phyloP scores from a whole-genome alignment of 768 basidiomycete species.

The Rhizopogon vinicolor region DNA sequence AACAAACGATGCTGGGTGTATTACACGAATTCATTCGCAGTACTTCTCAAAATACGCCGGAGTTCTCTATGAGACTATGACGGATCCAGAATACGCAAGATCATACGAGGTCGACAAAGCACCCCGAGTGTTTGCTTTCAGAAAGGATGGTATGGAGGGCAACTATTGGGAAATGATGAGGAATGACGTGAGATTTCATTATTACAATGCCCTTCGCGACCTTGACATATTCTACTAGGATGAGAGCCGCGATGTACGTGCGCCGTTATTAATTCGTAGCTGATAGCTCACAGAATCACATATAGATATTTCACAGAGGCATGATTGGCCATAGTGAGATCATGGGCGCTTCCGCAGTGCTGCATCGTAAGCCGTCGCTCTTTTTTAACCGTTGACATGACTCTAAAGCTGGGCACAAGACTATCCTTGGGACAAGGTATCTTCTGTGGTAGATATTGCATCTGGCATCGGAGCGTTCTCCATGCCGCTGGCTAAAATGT shows the following conservation, averaged over 20 bases:
- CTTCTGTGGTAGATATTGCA: conserved; percentile 25
- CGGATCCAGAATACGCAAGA: conserved; percentile 18
- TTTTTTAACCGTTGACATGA: neutral
- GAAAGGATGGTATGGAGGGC: conserved; percentile 8
- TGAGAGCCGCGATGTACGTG: conserved; percentile 13
- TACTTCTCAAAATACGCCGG: conserved; percentile 10
- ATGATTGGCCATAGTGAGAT: conserved; percentile 16
- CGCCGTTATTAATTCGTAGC: no score
- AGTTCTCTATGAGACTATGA: conserved; percentile 19
- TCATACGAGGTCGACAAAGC: conserved; percentile 16
- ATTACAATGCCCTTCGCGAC: neutral
- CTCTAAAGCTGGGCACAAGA: conserved; percentile 5
- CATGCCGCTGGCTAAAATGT: conserved; percentile 18
- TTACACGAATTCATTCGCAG: conserved; percentile 1
- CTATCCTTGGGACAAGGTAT: conserved; percentile 20
- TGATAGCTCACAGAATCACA: neutral
- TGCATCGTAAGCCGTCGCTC: conserved; percentile 11
- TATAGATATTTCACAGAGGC: conserved; percentile 18
- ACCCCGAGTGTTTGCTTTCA: conserved; percentile 13
- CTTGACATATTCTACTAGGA: conserved; percentile 1
- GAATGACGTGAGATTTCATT: conserved; percentile 10
- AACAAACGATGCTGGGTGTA: conserved; percentile 6
- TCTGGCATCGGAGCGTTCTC: conserved; percentile 26
- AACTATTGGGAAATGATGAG: conserved; percentile 20
- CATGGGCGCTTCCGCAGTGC: conserved; percentile 18